Evolutionary conservation across 768 basidiomycete genomes (phyloP), one percentile per base, ranked within the genome.

Genomic region (Symmetrospora coprosmae): DNA sequence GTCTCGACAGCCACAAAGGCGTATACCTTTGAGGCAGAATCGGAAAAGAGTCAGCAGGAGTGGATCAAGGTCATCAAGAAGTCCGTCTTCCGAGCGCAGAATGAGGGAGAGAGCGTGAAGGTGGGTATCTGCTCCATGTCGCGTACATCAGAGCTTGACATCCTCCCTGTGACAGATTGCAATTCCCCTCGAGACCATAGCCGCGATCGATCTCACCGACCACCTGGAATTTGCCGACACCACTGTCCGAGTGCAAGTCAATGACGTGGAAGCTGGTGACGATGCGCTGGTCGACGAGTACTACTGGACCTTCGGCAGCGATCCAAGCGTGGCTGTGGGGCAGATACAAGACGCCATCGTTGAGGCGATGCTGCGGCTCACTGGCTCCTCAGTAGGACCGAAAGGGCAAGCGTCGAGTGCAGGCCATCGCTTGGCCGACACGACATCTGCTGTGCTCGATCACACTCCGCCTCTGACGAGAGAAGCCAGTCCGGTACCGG

Each of bases 31-130:
- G 79, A 78, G 35, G 84, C 86, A 11, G 85, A 90, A 67, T 88
- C 86, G 27, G 74, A 82, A 8, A 83, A 86, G 1, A 87, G 83
- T 70, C 79, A 87, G 46, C 84, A 89, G 46, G 89, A 92, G 73
- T 99, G 92, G 92, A 83, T 97, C 46, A 96, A 94, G 72, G 83
- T 87, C 8, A 83, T 99, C 62, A 81, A 84, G 60, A 92, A 86
- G 72, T 75, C 90, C 55, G 89, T 96, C 55, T 91, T 97, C 76
- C 88, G 89, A 71, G 84, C 85, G 16, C 91, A 96, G 75, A 94
- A 96, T 72, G 84, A 84, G 78, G 92, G 94, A 2, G 89, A 96
- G 68, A 86, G 81, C 67, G 89, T 96, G 66, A 96, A 96, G 79
- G 87, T 85, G n/a, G 31, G 33, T 27, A 3, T 27, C 38, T 17